phyloP scores from a whole-genome alignment of 2,329 filamentous ascomycete genomes.

The Phialocephala sp. region DNA sequence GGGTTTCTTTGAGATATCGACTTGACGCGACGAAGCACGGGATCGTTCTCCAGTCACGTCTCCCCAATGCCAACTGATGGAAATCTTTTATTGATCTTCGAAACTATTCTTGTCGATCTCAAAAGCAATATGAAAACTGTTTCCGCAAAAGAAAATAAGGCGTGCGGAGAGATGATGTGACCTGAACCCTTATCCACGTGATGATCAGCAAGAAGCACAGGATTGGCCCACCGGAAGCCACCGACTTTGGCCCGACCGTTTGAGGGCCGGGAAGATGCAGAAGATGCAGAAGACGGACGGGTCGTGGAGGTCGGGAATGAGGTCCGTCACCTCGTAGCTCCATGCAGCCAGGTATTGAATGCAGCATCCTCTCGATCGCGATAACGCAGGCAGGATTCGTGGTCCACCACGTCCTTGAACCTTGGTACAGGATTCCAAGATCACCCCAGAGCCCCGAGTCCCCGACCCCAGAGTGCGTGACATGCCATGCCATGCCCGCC shows the following conservation, averaged over 20 bases:
- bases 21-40: neutral
- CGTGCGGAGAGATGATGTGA: neutral
- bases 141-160: neutral
- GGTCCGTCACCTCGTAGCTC: neutral
- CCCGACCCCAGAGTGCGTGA: too few species aligned
- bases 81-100: neutral
- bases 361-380: neutral
- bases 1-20: neutral
- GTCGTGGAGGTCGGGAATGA: too few species aligned
- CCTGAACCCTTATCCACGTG: neutral
- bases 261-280: slow-evolving; percentile 1
- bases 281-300: too few species aligned
- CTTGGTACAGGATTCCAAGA: too few species aligned
- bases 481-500: too few species aligned
- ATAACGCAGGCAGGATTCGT: too few species aligned
- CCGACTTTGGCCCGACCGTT: slow-evolving; percentile 1
- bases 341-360: neutral
- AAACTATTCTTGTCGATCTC: slow-evolving; percentile 1
- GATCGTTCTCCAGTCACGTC: neutral
- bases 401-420: too few species aligned
- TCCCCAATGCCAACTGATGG: slow-evolving; percentile 2
- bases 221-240: neutral
- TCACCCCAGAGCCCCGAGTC: too few species aligned
- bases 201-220: neutral
- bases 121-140: neutral